phyloP scores from a whole-genome alignment of 306 rosid species.

The Ochetophila trinervis region DNA sequence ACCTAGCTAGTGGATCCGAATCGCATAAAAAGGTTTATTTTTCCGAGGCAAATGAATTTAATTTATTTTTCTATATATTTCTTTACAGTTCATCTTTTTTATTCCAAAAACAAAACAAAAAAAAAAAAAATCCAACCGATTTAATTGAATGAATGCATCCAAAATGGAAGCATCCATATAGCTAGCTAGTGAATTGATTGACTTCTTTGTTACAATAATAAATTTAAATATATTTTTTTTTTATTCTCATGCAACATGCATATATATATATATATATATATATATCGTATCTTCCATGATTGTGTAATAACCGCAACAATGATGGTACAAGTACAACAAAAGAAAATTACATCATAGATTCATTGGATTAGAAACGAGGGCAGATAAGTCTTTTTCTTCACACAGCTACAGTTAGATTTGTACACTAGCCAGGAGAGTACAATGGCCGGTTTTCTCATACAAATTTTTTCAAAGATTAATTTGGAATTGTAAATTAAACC shows the following conservation, averaged over 20 bases:
- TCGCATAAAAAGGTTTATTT: neutral
- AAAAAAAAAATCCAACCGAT: neutral
- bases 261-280: too few relatives aligned
- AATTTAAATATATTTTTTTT: neutral
- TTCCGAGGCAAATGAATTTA: neutral
- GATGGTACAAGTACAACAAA: constrained; percentile 9
- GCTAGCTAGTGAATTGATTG: neutral
- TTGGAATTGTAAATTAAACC: too few relatives aligned
- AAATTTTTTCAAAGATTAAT: too few relatives aligned
- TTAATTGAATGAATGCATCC: constrained; percentile 7
- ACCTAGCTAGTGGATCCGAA: neutral
- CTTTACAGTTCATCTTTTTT: neutral
- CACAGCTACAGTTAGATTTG: too few relatives aligned
- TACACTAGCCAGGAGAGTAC: too few relatives aligned
- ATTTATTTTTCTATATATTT: neutral
- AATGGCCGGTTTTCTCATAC: too few relatives aligned
- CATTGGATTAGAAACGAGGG: too few relatives aligned
- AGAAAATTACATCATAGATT: neutral
- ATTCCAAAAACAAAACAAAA: neutral
- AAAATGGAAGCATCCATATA: constrained; percentile 8
- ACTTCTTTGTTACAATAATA: neutral
- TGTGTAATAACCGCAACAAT: constrained; percentile 16
- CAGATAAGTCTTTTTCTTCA: too few relatives aligned
- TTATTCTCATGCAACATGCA: constrained; percentile 22
- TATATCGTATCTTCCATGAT: constrained; percentile 17